Evolutionary conservation across 1,139 yeast genomes (phyloP), one percentile per base, ranked within the genome.

Genomic region (Pichia sp.): DNA sequence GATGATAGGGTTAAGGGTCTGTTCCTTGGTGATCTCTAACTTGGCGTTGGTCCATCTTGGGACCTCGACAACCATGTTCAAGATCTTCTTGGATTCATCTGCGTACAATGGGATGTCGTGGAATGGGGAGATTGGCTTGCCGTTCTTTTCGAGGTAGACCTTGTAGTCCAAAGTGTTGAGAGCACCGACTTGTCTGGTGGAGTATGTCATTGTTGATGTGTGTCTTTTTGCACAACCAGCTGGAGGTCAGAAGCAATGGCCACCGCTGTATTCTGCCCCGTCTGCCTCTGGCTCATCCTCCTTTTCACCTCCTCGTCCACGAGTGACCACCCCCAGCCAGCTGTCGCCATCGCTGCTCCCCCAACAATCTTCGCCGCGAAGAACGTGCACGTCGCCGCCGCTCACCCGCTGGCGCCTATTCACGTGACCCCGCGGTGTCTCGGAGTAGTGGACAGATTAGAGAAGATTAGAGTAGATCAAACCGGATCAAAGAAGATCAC

Each of bases 11-110:
- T 87, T 88, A 51, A 89, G 81, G 37, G 75, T 71, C 57, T 70
- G 67, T 57, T 78, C 81, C 65, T 86, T 84, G 63, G 80, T 78
- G 69, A 89, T 87, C 72, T 89, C 96, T 66, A 88, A 79, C 72
- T 89, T 89, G 55, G 91, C 96, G 63, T 89, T 87, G 63, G 89
- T 74, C 96, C 96, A 89, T 65, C 96, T 79, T 58, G 96, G 96
- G 45, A 89, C 85, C 70, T 89, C 96, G 53, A 88, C 95, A 62
- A 89, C 79, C 87, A 89, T 85, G 73, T 87, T 87, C 59, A 86
- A 83, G 58, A 87, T 82, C 59, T 79, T 79, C 67, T 82, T 77
- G 54, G 79, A 79, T 55, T 72, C 73, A 66, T 85, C 84, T 41
- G 89, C 81, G 59, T 76, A 82, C 57, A 86, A 71, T 47, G 91